Conservation (phyloP, 2,329 filamentous ascomycete genomes). For the Harringtonia lauricola region DNA sequence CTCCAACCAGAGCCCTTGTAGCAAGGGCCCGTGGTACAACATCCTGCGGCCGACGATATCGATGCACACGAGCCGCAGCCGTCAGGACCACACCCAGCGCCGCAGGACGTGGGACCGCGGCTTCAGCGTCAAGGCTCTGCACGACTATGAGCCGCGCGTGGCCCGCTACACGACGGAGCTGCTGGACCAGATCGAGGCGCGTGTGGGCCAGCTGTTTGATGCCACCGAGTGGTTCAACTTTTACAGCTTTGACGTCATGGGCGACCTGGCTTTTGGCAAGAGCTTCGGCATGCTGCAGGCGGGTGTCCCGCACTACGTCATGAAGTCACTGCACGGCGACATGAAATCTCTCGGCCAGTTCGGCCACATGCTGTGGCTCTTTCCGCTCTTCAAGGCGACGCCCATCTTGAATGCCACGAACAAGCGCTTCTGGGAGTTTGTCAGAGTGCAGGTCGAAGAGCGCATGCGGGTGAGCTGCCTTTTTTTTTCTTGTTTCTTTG, state of each 20-base stretch:
- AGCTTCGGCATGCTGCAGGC: conserved; percentile 19
- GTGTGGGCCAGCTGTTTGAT: conserved; percentile 10
- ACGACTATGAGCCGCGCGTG: conserved; percentile 16
- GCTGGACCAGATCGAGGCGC: conserved; percentile 9
- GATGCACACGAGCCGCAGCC: conserved; percentile 10
- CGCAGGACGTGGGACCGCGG: conserved; percentile 11
- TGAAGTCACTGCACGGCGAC: conserved; percentile 9
- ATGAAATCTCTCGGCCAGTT: conserved; percentile 11
- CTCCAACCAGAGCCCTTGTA: conserved; percentile 1
- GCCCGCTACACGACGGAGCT: conserved; percentile 12
- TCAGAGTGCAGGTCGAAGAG: conserved; percentile 8
- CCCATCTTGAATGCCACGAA: conserved; percentile 9
- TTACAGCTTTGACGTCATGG: conserved; percentile 22
- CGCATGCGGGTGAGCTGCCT: too few species aligned
- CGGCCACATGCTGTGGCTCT: conserved; percentile 12
- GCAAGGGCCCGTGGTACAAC: conserved; percentile 12
- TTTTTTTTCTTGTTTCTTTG: too few species aligned
- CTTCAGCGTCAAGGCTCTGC: conserved; percentile 10
- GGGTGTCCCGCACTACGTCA: conserved; percentile 10
- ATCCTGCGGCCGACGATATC: conserved; percentile 8
- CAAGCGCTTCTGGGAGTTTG: conserved; percentile 9
- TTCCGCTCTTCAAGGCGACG: conserved; percentile 10
- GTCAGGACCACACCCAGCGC: conserved; percentile 8
- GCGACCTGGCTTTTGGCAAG: conserved; percentile 21
- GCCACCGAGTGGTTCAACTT: conserved; percentile 18